phyloP scores from a whole-genome alignment of 208 protist species.

The Eutreptiella sp. region DNA sequence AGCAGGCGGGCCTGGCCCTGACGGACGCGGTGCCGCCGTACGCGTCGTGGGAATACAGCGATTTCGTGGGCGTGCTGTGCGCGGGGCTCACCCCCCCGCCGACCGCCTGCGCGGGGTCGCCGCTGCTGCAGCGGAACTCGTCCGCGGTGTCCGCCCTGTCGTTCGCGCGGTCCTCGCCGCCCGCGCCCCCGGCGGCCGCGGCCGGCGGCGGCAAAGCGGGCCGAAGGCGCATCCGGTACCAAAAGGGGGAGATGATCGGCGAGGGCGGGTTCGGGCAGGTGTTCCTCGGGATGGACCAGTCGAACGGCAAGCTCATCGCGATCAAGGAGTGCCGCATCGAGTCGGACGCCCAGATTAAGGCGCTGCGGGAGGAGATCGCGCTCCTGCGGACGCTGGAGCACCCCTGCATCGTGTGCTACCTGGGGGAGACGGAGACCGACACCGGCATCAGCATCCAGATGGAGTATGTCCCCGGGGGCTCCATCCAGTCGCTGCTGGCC shows the following conservation, averaged over 20 bases:
- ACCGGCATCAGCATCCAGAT: slow-evolving; percentile 31
- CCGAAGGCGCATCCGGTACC: no score
- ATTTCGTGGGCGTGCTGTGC: no score
- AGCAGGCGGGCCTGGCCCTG: no score
- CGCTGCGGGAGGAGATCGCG: slow-evolving; percentile 26
- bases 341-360: slow-evolving; percentile 10
- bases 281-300: slow-evolving; percentile 68
- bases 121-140: no score
- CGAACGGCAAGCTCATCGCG: slow-evolving; percentile 52
- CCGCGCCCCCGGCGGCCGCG: no score
- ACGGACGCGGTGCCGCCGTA: no score
- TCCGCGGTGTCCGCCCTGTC: no score
- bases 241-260: slow-evolving; percentile 70
- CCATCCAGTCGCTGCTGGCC: slow-evolving; percentile 55
- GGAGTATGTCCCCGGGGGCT: slow-evolving; percentile 33
- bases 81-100: no score
- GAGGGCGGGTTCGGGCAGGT: slow-evolving; percentile 78
- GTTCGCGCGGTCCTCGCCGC: no score
- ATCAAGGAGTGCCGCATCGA: slow-evolving; percentile 19
- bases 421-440: slow-evolving; percentile 11
- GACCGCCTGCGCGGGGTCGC: no score
- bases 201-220: no score
- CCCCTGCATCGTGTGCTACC: slow-evolving; percentile 29
- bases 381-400: slow-evolving; percentile 29
- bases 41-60: no score